Conservation (phyloP, 306 rosid genomes). For the Ochetophila trinervis region DNA sequence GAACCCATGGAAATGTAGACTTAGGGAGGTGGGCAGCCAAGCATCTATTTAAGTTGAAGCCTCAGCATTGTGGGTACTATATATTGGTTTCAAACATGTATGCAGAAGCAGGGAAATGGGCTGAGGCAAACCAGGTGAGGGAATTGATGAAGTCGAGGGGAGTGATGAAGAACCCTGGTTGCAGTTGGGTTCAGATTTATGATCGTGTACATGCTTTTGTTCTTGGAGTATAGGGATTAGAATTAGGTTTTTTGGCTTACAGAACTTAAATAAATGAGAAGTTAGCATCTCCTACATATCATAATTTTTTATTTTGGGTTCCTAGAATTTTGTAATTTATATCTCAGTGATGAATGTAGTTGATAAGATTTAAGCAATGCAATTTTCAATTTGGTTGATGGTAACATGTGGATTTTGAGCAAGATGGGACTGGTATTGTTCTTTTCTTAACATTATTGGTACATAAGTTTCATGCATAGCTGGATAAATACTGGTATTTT, state of each 20-base stretch:
- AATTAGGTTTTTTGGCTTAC: constrained; percentile 35
- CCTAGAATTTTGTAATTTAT: too few relatives aligned
- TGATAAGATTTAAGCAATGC: too few relatives aligned
- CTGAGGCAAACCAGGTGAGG: constrained; percentile 70
- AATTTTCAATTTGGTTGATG: too few relatives aligned
- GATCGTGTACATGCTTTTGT: constrained; percentile 57
- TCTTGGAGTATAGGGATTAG: constrained; percentile 50
- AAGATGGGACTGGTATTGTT: too few relatives aligned
- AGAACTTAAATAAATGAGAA: constrained; percentile 18
- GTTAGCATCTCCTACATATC: too few relatives aligned
- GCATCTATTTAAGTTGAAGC: constrained; percentile 63
- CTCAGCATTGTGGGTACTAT: constrained; percentile 80
- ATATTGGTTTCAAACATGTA: constrained; percentile 81
- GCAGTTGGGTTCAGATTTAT: constrained; percentile 76
- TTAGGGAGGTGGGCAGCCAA: constrained; percentile 77
- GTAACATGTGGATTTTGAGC: too few relatives aligned
- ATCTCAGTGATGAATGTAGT: too few relatives aligned
- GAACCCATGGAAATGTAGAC: constrained; percentile 67
- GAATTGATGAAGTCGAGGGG: constrained; percentile 75
- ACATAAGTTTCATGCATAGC: too few relatives aligned
- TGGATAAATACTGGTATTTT: too few relatives aligned
- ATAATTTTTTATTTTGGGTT: too few relatives aligned
- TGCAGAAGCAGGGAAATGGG: constrained; percentile 93
- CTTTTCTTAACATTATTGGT: too few relatives aligned
- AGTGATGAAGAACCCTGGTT: constrained; percentile 68